Base-by-base conservation (phyloP, 169 alveolate genomes). In the Toxoplasma gondii region DNA sequence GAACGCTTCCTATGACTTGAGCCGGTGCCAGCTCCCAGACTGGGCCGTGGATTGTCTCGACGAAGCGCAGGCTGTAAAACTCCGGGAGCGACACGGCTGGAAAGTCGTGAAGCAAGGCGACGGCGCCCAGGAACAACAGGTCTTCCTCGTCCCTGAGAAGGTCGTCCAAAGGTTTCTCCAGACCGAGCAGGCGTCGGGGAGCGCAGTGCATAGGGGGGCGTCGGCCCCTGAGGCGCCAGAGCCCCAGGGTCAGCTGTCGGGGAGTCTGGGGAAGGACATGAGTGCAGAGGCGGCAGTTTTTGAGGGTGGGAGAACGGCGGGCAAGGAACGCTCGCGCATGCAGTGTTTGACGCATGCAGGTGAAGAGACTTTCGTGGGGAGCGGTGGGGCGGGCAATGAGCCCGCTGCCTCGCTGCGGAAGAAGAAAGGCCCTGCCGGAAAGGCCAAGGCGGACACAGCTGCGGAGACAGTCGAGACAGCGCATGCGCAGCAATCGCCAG, bases 11-110 rank as follows among this genome's bases (percentile, higher is more conserved):
- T 82, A 82, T 36, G 90, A 82, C 90, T 36, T 82, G 41, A 34
- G 36, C 38, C 38, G 41, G 5, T 12, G 90, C 41, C 90, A 82
- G 90, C 67, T 82, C 22, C 90, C 90, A 1, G 69, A 38, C 41
- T 82, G 90, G 90, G 67, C 67, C 12, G 16, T 82, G 38, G 90
- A 82, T 38, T 82, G 54, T 49, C 36, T 82, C 24, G 90, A 82
- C 34, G 67, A 82, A 29, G 90, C n/a, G 39, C 38, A 82, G 38
- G 90, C 90, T 12, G 39, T 41, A 41, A 64, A 82, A 31, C 90
- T 82, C 10, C 53, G 69, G 12, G 54, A 38, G n/a, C 34, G 38
- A 7, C 64, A 43, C 64, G 90, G 90, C 39, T 82, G 90, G 90
- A 22, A 36, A 67, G 64, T 82, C 39, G 86, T 78, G 44, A 78